phyloP scores from a whole-genome alignment of 768 basidiomycete species.

The Lactarius hengduanensis region DNA sequence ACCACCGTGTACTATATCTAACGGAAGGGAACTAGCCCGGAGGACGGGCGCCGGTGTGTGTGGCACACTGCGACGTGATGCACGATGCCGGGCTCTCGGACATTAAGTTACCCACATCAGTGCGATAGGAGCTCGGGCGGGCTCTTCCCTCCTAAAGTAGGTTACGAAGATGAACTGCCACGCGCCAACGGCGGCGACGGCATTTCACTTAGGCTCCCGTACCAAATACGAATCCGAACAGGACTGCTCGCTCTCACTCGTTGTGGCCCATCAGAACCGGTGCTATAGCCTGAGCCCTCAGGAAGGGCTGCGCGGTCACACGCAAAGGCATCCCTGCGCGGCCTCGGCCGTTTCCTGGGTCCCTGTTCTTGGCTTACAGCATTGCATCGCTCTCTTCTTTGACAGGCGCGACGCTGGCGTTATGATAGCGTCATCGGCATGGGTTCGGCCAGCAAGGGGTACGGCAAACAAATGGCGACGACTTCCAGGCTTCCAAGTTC shows the following conservation, averaged over 20 bases:
- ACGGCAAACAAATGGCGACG: neutral
- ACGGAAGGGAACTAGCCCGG: neutral
- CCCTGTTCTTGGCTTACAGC: neutral
- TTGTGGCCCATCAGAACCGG: neutral
- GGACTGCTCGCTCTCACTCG: neutral
- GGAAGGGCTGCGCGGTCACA: neutral
- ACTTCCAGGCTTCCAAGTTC: neutral
- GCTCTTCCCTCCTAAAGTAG: neutral
- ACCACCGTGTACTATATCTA: neutral
- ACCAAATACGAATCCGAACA: neutral
- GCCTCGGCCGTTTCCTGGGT: neutral
- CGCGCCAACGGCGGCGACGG: neutral
- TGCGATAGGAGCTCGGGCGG: neutral
- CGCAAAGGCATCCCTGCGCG: neutral
- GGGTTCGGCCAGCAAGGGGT: too few relatives aligned
- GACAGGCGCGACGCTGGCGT: neutral
- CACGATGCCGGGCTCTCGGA: neutral
- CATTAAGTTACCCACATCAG: neutral
- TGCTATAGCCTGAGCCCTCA: neutral
- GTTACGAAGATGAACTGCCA: constrained; percentile 1
- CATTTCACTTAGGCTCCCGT: neutral
- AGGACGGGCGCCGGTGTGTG: neutral
- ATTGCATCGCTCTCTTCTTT: neutral
- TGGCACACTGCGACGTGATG: neutral
- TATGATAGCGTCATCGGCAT: neutral